phyloP scores from a whole-genome alignment of 176 grass and related monocot species.

The Carex pumila region DNA sequence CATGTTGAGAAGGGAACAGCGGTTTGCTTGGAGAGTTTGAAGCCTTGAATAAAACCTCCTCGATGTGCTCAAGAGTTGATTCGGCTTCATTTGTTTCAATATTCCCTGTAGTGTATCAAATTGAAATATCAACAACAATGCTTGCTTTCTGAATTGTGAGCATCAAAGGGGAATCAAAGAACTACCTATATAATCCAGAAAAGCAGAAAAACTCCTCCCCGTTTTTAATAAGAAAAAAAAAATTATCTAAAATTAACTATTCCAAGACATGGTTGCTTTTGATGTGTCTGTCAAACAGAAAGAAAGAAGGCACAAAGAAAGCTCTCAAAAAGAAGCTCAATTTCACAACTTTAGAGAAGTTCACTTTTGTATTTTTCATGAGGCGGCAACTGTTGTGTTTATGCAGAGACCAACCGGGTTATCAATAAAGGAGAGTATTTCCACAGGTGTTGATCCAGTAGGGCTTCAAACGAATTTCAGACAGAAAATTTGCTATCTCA shows the following conservation, averaged over 20 bases:
- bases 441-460: not conserved
- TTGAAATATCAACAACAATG: slow-evolving; percentile 13
- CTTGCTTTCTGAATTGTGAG: not conserved
- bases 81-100: slow-evolving; percentile 66
- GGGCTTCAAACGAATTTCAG: not conserved
- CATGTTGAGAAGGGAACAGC: slow-evolving; percentile 74
- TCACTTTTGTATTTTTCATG: not conserved
- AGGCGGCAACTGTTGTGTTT: not conserved
- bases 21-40: slow-evolving; percentile 44
- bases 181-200: not conserved
- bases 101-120: slow-evolving; percentile 51
- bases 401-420: no score
- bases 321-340: not conserved
- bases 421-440: not conserved
- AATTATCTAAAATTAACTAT: not conserved
- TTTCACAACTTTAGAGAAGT: not conserved
- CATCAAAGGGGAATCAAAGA: not conserved
- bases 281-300: not conserved
- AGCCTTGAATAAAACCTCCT: slow-evolving; percentile 59
- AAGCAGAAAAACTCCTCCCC: not conserved
- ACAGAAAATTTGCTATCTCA: not conserved
- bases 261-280: not conserved
- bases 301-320: not conserved
- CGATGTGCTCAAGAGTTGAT: slow-evolving; percentile 49
- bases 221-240: not conserved